phyloP scores from a whole-genome alignment of 176 grass and related monocot species.

The Oryza longistaminata region DNA sequence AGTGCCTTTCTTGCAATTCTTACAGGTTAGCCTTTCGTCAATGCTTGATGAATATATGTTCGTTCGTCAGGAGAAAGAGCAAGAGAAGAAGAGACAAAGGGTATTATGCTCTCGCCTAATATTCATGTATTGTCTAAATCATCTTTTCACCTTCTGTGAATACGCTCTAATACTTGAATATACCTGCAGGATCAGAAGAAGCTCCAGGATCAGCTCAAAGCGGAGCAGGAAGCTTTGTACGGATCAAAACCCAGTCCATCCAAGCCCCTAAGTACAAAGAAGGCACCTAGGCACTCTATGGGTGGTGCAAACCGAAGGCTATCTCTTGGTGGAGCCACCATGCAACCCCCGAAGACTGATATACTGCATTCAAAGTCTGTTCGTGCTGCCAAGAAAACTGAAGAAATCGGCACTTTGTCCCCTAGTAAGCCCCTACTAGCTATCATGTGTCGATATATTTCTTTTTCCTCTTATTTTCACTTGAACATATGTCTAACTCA shows the following conservation, averaged over 20 bases:
- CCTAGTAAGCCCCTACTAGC: constrained; percentile 50
- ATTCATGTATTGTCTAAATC: constrained; percentile 1
- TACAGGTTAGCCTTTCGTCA: constrained; percentile 66
- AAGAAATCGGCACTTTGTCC: constrained; percentile 57
- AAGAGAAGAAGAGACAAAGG: constrained; percentile 76
- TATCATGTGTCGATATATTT: neutral
- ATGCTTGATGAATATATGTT: constrained; percentile 85
- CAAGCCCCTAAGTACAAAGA: constrained; percentile 74
- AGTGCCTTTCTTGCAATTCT: constrained; percentile 30
- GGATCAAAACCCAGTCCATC: constrained; percentile 94
- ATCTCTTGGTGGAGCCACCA: constrained; percentile 73
- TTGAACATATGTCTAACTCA: constrained; percentile 18
- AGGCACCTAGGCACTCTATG: constrained; percentile 49
- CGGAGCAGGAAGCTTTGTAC: constrained; percentile 79
- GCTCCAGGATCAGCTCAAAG: constrained; percentile 72
- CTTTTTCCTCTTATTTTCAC: neutral
- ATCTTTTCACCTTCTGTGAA: constrained; percentile 6
- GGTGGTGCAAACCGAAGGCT: constrained; percentile 55
- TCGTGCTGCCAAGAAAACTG: constrained; percentile 59
- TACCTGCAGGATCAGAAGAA: constrained; percentile 86
- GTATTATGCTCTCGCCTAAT: constrained; percentile 31
- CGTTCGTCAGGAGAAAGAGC: constrained; percentile 77
- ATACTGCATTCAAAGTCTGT: constrained; percentile 47
- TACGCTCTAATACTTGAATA: neutral
- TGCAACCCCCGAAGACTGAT: constrained; percentile 55